Evolutionary conservation across 2,329 filamentous ascomycete genomes (phyloP).

Genomic region (Aspergillus pseudoterreus): DNA sequence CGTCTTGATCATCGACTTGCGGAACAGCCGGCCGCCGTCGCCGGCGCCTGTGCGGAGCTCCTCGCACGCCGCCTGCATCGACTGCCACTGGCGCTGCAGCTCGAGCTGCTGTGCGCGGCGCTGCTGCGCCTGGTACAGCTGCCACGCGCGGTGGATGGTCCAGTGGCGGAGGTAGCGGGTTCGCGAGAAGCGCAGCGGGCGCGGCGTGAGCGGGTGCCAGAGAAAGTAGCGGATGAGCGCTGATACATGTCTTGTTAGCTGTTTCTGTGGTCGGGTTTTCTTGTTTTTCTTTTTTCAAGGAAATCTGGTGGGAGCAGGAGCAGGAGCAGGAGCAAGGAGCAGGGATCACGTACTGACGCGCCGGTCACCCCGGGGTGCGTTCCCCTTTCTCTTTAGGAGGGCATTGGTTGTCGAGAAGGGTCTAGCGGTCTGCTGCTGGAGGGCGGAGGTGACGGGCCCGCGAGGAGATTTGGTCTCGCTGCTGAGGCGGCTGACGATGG

Average conservation of each 20-base stretch:
- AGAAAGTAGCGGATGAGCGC: slow-evolving; percentile 68
- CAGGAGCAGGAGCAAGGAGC: no score
- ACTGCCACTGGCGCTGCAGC: slow-evolving; percentile 74
- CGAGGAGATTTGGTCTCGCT: slow-evolving; percentile 19
- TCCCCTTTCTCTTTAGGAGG: slow-evolving; percentile 38
- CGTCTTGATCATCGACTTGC: slow-evolving; percentile 87
- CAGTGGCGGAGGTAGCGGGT: slow-evolving; percentile 88
- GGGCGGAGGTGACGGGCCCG: slow-evolving; percentile 21
- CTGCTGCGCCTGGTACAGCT: slow-evolving; percentile 69
- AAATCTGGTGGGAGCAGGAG: no score
- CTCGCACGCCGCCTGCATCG: slow-evolving; percentile 83
- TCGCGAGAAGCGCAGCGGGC: slow-evolving; percentile 83
- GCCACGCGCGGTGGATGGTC: slow-evolving; percentile 97
- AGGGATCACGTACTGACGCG: slow-evolving; percentile 41
- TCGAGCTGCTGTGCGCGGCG: slow-evolving; percentile 63
- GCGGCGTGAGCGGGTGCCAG: slow-evolving; percentile 63
- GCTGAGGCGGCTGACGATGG: slow-evolving; percentile 20
- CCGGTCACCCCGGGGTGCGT: slow-evolving; percentile 30
- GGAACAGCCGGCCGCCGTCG: slow-evolving; percentile 64
- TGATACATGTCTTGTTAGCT: slow-evolving; percentile 26
- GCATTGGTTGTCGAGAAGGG: slow-evolving; percentile 40
- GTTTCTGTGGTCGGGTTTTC: neutral
- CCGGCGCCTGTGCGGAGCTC: slow-evolving; percentile 60
- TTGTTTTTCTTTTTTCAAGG: no score
- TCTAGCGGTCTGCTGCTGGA: slow-evolving; percentile 17